Base-by-base conservation (phyloP, 805 yeast species). In the Candida boidinii region DNA sequence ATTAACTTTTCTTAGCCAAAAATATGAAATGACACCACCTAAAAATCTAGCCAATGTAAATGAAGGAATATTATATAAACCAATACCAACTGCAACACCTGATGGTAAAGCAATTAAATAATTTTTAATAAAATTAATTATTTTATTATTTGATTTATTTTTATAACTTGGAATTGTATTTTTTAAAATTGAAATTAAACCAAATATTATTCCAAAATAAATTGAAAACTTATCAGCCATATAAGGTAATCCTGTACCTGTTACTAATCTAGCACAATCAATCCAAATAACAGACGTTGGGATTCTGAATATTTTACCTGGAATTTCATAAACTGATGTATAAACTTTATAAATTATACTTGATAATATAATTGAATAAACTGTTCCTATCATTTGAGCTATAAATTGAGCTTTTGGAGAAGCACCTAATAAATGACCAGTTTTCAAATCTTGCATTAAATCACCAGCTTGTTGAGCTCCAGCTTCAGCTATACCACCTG, bases 401-500 rank as follows among this genome's bases (percentile, higher is more conserved):
- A 76, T 51, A 46, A 92, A 88, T 56, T 92, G 98, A 4, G 94
- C 94, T 39, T 69, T 72, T 13, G 96, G 96, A 0, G 95, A 82
- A 0, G 97, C 96, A 12, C 94, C 95, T 2, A 90, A 49, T 33
- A 90, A 56, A 56, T 84, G 90, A 0, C 97, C 97, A 0, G 98
- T 88, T 54, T 92, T 92, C 45, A 90, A 65, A 58, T 92, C 97
- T 61, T 90, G 98, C 95, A 92, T 84, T 50, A 90, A 65, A 58
- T 90, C 98, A 20, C 98, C 97, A 2, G 97, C 96, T 58, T 90
- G 98, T 60, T 92, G 97, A 3, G 98, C 96, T 7, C 97, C 97
- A 0, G 97, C 96, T 60, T 90, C 98, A 2, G 97, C 94, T 26
- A 90, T 78, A 11, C 96, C 98, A 13, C 98, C 98, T 4, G 96